phyloP scores from a whole-genome alignment of 2,329 filamentous ascomycete species.

The Iodosphaeria phyllophila region DNA sequence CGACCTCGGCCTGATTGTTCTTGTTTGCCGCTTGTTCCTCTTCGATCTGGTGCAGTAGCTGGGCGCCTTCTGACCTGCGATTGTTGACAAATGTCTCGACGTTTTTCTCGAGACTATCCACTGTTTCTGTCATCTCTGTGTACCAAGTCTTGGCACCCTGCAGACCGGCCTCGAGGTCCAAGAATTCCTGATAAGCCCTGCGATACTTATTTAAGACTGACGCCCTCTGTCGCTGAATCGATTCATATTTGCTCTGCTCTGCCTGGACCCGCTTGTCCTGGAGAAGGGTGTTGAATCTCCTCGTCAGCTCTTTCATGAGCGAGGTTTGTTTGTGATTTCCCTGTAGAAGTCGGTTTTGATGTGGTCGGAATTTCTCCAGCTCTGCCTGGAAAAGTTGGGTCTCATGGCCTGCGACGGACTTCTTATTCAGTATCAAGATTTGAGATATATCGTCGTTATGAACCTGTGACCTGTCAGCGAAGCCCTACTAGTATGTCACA shows the following conservation, averaged over 20 bases:
- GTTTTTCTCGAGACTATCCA: slow-evolving; percentile 83
- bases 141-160: slow-evolving; percentile 87
- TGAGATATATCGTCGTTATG: slow-evolving; percentile 96
- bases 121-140: slow-evolving; percentile 85
- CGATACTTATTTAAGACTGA: slow-evolving; percentile 75
- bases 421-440: slow-evolving; percentile 94
- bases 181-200: slow-evolving; percentile 79
- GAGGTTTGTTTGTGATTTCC: slow-evolving; percentile 90
- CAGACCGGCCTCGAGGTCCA: slow-evolving; percentile 73
- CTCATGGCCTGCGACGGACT: slow-evolving; percentile 83
- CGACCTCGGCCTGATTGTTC: slow-evolving; percentile 50
- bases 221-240: slow-evolving; percentile 65
- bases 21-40: slow-evolving; percentile 49
- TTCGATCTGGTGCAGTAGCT: slow-evolving; percentile 77
- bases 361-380: slow-evolving; percentile 89
- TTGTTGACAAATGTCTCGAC: slow-evolving; percentile 97
- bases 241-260: slow-evolving; percentile 90
- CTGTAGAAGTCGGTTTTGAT: slow-evolving; percentile 79
- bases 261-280: slow-evolving; percentile 87
- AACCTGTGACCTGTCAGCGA: slow-evolving; percentile 43
- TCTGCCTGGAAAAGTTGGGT: slow-evolving; percentile 85
- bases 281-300: slow-evolving; percentile 67
- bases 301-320: slow-evolving; percentile 85
- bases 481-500: slow-evolving; percentile 8
- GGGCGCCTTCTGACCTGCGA: slow-evolving; percentile 72